Base-by-base conservation (phyloP, 257 asterid genomes). In the Rhazya stricta region DNA sequence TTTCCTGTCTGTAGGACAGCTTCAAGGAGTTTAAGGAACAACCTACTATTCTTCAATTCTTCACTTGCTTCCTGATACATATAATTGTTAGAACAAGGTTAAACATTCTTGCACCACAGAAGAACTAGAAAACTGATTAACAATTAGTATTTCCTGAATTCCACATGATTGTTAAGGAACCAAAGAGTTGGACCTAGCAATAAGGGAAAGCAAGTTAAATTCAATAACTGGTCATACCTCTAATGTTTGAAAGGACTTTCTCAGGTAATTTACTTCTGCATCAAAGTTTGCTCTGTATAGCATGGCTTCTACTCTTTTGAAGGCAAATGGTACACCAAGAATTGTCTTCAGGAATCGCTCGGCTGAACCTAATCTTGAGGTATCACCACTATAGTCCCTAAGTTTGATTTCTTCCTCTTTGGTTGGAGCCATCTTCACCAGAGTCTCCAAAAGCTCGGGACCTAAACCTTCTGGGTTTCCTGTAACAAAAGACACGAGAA, bases 341-440 rank as follows among this genome's bases (percentile, higher is more conserved):
- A 95, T 85, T 45, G 90, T 85, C 91, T 85, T 92, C 80, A 95
- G 92, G 81, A 95, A 95, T 53, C 96, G 75, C 89, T 95, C 99
- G 8, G 98, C 99, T 46, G 99, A 81, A 25, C 98, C 99, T 69
- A 92, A 76, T 75, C 81, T 91, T 43, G 94, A 85, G 84, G 73
- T 61, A 48, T 92, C 98, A 43, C 90, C 97, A 67, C 77, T 81
- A 82, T 88, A 91, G 75, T 85, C 87, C 83, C 83, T 89, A 12
- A 95, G 93, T 79, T 92, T 95, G 65, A 92, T 92, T 76, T 95
- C 99, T 86, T 95, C 99, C 87, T 95, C 98, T 80, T 91, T 92
- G 16, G 98, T 95, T 69, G 99, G 99, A 76, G 98, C 97, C 99
- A 95, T 92, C 87, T 91, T 95, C 75, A 89, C 96, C 85, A 95